These are phyloP conservation scores for Rhizophora apiculata DNA, from an alignment of 345 rosid genomes.

Conservation along the genomic window DNA sequence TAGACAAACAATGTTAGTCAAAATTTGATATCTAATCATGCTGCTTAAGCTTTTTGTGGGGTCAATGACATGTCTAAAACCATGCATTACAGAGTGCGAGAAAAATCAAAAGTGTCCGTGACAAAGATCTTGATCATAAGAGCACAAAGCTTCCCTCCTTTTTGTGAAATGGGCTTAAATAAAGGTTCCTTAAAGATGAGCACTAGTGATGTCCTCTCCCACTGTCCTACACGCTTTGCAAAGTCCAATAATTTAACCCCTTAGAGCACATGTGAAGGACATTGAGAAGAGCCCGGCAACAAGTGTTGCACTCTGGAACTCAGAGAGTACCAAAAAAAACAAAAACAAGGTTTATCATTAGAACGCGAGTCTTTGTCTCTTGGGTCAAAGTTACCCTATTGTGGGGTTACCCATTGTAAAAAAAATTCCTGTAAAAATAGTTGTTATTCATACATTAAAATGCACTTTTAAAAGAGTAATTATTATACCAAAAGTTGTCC, in stretches of 20 bases:
- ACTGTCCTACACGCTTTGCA: conserved; percentile 19
- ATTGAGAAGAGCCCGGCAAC: conserved; percentile 22
- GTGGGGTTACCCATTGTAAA: too few relatives aligned
- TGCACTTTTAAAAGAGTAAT: not conserved
- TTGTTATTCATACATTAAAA: not conserved
- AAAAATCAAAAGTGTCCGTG: not conserved
- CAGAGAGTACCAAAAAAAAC: not conserved
- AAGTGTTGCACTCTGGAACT: not conserved
- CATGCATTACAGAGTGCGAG: not conserved
- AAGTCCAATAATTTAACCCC: conserved; percentile 20
- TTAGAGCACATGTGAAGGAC: conserved; percentile 33
- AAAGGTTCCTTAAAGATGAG: conserved; percentile 32
- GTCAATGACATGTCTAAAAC: not conserved
- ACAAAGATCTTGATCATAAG: not conserved
- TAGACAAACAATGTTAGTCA: conserved; percentile 14
- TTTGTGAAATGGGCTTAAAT: not conserved
- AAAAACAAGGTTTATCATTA: not conserved
- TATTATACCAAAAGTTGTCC: not conserved
- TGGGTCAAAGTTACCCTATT: too few relatives aligned
- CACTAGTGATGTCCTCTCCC: conserved; percentile 8
- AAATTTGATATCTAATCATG: not conserved
- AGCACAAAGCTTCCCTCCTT: conserved; percentile 11
- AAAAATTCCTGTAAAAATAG: too few relatives aligned
- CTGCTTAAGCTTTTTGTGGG: not conserved
- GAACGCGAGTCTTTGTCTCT: too few relatives aligned